A percentile compares a stretch with the other conserved stretches of the same genome.
Conservation (phyloP, 345 rosid genomes). For the Pistacia vera region DNA sequence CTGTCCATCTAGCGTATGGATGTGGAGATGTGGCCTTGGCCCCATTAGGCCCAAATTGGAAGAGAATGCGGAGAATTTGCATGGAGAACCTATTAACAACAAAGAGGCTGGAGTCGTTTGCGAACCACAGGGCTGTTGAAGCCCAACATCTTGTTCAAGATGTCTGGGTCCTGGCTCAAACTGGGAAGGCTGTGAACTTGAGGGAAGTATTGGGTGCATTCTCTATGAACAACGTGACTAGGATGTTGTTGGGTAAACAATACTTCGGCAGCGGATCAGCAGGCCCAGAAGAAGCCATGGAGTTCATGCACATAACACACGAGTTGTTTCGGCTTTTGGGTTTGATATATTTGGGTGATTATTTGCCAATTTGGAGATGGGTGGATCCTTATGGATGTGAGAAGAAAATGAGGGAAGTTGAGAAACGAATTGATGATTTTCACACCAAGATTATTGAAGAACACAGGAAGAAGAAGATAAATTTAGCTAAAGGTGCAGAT, state of each 20-base stretch:
- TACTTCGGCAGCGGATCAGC: constrained; percentile 71
- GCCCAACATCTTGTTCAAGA: constrained; percentile 49
- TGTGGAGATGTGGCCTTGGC: constrained; percentile 86
- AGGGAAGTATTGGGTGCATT: constrained; percentile 80
- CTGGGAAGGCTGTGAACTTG: constrained; percentile 52
- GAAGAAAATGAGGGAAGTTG: constrained; percentile 79
- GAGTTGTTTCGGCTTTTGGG: constrained; percentile 74
- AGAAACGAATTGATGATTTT: constrained; percentile 88
- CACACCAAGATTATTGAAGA: constrained; percentile 74
- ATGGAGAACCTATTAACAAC: constrained; percentile 65
- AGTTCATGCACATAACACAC: constrained; percentile 86
- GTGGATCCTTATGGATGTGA: constrained; percentile 80
- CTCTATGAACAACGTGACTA: constrained; percentile 91
- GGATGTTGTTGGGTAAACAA: constrained; percentile 85
- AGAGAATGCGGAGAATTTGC: constrained; percentile 68
- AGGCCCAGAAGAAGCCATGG: constrained; percentile 66
- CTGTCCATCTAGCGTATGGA: constrained; percentile 73
- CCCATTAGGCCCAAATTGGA: constrained; percentile 73
- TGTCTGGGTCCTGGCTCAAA: constrained; percentile 34
- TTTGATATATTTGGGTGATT: constrained; percentile 83
- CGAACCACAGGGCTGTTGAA: constrained; percentile 45
- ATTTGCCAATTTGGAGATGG: constrained; percentile 93
- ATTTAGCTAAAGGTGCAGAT: constrained; percentile 6
- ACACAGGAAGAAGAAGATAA: constrained; percentile 35
- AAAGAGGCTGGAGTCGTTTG: constrained; percentile 53